Conservation (phyloP, 2,329 filamentous ascomycete species). For the Metarhizium rileyi region DNA sequence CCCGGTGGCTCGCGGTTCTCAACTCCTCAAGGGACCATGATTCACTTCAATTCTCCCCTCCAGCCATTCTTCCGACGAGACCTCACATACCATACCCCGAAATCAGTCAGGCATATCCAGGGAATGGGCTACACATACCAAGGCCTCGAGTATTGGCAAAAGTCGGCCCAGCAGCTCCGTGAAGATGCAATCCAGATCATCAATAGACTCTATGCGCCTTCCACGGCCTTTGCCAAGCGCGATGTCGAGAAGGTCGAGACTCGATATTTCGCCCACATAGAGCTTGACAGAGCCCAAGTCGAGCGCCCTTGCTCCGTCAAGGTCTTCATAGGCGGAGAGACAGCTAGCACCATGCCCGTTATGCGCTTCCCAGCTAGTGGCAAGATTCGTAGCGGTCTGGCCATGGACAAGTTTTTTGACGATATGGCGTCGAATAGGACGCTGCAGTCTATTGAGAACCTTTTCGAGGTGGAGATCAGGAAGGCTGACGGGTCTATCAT, state of each 20-base stretch:
- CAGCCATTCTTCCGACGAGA: conserved; percentile 37
- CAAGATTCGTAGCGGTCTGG: conserved; percentile 22
- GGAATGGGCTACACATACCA: conserved; percentile 30
- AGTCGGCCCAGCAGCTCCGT: conserved; percentile 19
- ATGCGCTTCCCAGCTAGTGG: conserved; percentile 26
- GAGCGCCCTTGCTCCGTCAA: conserved; percentile 25
- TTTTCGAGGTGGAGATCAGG: not conserved
- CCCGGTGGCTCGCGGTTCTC: conserved; percentile 26
- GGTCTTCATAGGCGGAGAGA: conserved; percentile 22
- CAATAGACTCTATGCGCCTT: conserved; percentile 22
- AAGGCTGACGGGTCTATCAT: conserved; percentile 24
- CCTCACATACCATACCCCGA: conserved; percentile 32
- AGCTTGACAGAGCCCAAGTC: conserved; percentile 25
- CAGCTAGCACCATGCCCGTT: conserved; percentile 24
- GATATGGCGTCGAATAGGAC: not conserved
- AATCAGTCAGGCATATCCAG: conserved; percentile 21
- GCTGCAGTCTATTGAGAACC: conserved; percentile 2
- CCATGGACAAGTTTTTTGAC: conserved; percentile 33
- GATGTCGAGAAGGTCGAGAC: conserved; percentile 8
- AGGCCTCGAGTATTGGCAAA: conserved; percentile 26
- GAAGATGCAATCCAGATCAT: conserved; percentile 21
- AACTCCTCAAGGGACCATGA: conserved; percentile 27
- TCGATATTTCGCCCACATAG: conserved; percentile 25
- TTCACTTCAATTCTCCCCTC: conserved; percentile 36
- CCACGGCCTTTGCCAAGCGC: not conserved